Base-by-base conservation (phyloP, 352 stramenopile species). In the Phytopythium helicoides region DNA sequence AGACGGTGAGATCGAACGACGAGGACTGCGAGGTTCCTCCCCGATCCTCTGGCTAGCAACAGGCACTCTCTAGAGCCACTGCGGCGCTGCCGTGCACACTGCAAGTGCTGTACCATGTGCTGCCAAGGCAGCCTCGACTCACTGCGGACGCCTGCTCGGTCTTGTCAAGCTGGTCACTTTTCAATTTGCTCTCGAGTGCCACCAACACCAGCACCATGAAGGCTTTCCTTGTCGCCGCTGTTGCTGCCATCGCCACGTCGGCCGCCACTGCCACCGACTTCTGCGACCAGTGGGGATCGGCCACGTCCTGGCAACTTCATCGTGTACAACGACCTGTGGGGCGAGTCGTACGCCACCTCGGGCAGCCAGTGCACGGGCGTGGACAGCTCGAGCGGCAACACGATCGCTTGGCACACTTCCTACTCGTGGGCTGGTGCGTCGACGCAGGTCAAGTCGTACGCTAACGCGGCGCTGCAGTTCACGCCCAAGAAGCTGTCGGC, bases 281-380 rank as follows among this genome's bases (percentile, higher is more conserved):
- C 9, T 66, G 58, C 38, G 66, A 62, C 23, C 65, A 70, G 41
- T 80, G 69, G 69, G 69, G 60, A 35, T 46, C 63, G 18, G 44
- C 40, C 3, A 68, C 54, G 7, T 50, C 66, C 3, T n/a, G 63
- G 59, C 33, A 58, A 66, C 54, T 80, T 66, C 63, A 80, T 66
- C 7, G 48, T 80, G 6, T 80, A 80, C 60, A 80, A 80, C 66
- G 66, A 80, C 46, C 54, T 80, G 6, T 80, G 70, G 70, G 60
- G 47, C 26, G 19, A 60, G 31, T 46, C 60, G 19, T 57, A 64
- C 3, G 63, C 69, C 42, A 58, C 56, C 8, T 66, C 52, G 14
- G 70, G 70, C 37, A 48, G 34, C 3, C 70, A 80, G 52, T 76
- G 70, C 64, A 80, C 70, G 16, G 47, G 61, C n/a, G 66, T 76